Evolutionary conservation across 768 basidiomycete genomes (phyloP).

Genomic region (Rhizopogon vesiculosus): DNA sequence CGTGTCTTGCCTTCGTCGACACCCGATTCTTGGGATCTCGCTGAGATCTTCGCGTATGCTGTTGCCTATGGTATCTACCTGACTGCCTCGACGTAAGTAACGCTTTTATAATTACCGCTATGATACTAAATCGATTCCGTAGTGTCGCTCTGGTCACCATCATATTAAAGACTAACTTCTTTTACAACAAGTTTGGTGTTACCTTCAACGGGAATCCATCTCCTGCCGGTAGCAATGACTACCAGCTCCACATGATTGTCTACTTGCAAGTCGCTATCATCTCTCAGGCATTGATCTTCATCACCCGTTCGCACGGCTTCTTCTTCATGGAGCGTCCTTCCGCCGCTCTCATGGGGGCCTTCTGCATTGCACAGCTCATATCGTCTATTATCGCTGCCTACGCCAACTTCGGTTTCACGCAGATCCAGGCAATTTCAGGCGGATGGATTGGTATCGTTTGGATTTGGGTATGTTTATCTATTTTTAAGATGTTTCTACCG

Average conservation of each 20-base stretch:
- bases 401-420: conserved; percentile 92
- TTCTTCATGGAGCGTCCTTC: conserved; percentile 98
- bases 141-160: conserved; percentile 77
- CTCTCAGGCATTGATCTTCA: conserved; percentile 96
- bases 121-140: conserved; percentile 6
- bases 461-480: conserved; percentile 72
- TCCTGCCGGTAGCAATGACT: conserved; percentile 45
- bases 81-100: conserved; percentile 80
- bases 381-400: conserved; percentile 95
- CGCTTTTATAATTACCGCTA: conserved; percentile 2
- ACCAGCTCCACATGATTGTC: conserved; percentile 81
- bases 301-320: conserved; percentile 91
- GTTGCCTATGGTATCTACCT: conserved; percentile 94
- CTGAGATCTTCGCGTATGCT: conserved; percentile 95
- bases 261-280: conserved; percentile 99
- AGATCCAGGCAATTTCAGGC: conserved; percentile 75
- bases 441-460: conserved; percentile 98
- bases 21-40: conserved; percentile 94
- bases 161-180: conserved; percentile 86
- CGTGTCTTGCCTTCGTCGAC: conserved; percentile 90
- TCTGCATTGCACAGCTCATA: conserved; percentile 89
- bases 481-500: background rate
- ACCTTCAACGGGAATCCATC: conserved; percentile 31
- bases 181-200: conserved; percentile 84
- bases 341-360: conserved; percentile 81